Percentiles rank a stretch among this genome's conserved stretches.
Conservation (phyloP, 1,139 yeast genomes). For the Diutina ranongensis region DNA sequence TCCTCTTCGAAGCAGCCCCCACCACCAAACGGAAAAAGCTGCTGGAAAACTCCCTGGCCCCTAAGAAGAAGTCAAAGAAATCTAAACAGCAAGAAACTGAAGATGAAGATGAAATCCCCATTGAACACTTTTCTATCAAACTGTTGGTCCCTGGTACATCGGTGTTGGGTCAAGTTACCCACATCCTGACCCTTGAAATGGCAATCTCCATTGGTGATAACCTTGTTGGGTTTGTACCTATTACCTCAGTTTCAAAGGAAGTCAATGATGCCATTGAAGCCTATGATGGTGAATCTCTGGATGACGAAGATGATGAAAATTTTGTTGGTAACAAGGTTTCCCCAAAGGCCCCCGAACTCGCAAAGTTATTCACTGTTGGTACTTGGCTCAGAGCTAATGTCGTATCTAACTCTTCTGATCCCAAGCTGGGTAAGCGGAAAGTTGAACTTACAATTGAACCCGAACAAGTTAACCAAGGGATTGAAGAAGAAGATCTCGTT, state of each 20-base stretch:
- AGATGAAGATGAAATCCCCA: slow-evolving; percentile 20
- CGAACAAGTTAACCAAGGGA: slow-evolving; percentile 45
- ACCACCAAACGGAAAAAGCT: neutral
- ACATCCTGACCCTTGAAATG: slow-evolving; percentile 51
- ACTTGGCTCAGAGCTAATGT: slow-evolving; percentile 84
- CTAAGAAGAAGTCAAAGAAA: slow-evolving; percentile 14
- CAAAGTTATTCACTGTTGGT: slow-evolving; percentile 58
- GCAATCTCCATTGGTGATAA: slow-evolving; percentile 74
- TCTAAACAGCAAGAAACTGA: slow-evolving; percentile 13
- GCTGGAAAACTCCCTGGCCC: slow-evolving; percentile 15
- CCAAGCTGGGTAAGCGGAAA: slow-evolving; percentile 31
- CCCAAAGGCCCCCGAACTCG: slow-evolving; percentile 28
- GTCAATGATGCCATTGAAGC: slow-evolving; percentile 46
- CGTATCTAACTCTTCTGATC: slow-evolving; percentile 15
- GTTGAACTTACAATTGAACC: slow-evolving; percentile 74
- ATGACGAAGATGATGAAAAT: slow-evolving; percentile 29
- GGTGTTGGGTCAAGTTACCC: slow-evolving; percentile 65
- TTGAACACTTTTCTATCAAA: slow-evolving; percentile 53
- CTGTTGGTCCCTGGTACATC: slow-evolving; percentile 57
- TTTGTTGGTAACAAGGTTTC: slow-evolving; percentile 17
- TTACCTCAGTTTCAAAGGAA: slow-evolving; percentile 61
- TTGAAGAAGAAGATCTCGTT: slow-evolving; percentile 54
- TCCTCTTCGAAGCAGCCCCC: slow-evolving; percentile 46
- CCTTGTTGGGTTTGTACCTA: slow-evolving; percentile 68
- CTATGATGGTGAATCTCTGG: slow-evolving; percentile 15